A percentile compares a stretch with the other conserved stretches of the same genome.
phyloP scores from a whole-genome alignment of 164 flowering plant species.

The Taxillus chinensis region DNA sequence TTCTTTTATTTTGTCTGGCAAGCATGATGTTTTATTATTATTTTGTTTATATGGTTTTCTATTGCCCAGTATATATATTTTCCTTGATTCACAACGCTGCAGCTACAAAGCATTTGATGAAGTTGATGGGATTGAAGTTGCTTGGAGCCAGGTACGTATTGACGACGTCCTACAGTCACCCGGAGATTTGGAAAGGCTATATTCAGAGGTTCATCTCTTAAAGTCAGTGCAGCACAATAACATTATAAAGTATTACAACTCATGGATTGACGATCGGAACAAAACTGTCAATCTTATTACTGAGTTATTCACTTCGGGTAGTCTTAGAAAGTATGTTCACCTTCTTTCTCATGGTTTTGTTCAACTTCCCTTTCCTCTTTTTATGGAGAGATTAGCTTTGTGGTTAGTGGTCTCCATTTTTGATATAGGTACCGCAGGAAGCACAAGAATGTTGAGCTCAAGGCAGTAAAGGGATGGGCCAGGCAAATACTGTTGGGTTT shows the following conservation, averaged over 20 bases:
- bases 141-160: slow-evolving; percentile 56
- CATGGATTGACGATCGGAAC: slow-evolving; percentile 58
- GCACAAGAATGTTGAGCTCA: slow-evolving; percentile 52
- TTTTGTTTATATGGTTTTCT: neutral
- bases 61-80: neutral
- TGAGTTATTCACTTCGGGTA: slow-evolving; percentile 73
- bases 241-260: slow-evolving; percentile 48
- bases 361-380: neutral
- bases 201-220: slow-evolving; percentile 55
- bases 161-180: slow-evolving; percentile 52
- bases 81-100: slow-evolving; percentile 9
- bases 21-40: neutral
- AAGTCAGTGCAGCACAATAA: slow-evolving; percentile 48
- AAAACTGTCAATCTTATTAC: slow-evolving; percentile 59
- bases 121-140: slow-evolving; percentile 66
- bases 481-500: slow-evolving; percentile 55
- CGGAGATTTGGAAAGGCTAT: slow-evolving; percentile 43
- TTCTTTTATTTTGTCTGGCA: neutral
- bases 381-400: neutral
- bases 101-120: slow-evolving; percentile 62
- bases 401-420: slow-evolving; percentile 5
- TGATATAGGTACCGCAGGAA: slow-evolving; percentile 44
- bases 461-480: slow-evolving; percentile 64
- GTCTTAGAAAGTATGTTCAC: slow-evolving; percentile 55
- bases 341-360: neutral